These are phyloP conservation scores for Dictyostelium firmibasis DNA, from an alignment of 78 protist genomes.

Conservation along the genomic window DNA sequence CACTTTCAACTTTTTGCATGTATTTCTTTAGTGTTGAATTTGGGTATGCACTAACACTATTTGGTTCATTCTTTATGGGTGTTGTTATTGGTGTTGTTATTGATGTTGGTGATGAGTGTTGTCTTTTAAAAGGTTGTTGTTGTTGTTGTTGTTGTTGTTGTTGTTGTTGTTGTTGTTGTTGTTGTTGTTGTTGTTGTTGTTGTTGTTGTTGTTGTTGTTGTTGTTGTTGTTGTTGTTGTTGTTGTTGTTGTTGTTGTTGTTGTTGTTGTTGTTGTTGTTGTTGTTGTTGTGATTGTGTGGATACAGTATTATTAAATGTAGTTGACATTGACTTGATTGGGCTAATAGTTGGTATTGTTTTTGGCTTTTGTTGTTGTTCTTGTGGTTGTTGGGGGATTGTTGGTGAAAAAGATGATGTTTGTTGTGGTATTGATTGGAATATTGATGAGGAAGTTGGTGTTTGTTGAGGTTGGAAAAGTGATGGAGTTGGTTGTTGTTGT, in stretches of 20 bases:
- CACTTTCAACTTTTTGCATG: background rate
- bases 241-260: background rate
- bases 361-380: background rate
- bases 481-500: background rate
- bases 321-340: slow-evolving; percentile 11
- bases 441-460: background rate
- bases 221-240: background rate
- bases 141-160: background rate
- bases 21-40: background rate
- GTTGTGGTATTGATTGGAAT: background rate
- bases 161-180: background rate
- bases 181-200: background rate
- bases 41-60: background rate
- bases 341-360: background rate
- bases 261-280: background rate
- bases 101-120: background rate
- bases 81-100: background rate
- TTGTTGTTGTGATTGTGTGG: background rate
- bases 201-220: background rate
- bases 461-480: background rate
- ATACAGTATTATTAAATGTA: background rate
- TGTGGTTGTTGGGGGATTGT: background rate
- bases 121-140: background rate
- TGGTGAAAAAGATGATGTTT: background rate
- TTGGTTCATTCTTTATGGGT: background rate